phyloP scores from a whole-genome alignment of 2,329 filamentous ascomycete genomes.

The Myriosclerotinia curreyana region DNA sequence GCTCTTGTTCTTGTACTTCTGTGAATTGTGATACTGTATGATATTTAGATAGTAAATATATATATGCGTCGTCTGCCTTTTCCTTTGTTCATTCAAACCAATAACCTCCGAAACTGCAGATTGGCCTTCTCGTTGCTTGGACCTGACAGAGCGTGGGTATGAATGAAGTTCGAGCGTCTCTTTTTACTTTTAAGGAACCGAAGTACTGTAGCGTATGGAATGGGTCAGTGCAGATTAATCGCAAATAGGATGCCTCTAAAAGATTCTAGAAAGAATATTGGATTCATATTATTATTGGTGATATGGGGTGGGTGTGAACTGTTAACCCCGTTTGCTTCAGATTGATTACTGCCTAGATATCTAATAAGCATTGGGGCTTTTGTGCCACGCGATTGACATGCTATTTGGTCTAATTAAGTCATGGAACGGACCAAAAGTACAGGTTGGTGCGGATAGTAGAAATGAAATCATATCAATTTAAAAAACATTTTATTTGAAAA shows the following conservation, averaged over 20 bases:
- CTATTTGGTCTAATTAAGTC: background rate
- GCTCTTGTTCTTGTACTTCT: background rate
- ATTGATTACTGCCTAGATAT: slow-evolving; percentile 3
- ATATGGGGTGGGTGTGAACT: too few relatives aligned
- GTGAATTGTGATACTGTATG: background rate
- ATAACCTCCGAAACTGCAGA: background rate
- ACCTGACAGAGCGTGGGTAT: background rate
- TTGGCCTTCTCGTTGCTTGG: background rate
- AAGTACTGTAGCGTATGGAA: background rate
- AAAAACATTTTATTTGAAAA: background rate
- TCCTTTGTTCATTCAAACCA: background rate
- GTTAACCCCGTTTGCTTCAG: slow-evolving; percentile 2
- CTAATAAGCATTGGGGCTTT: background rate
- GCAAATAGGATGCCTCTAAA: background rate
- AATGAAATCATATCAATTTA: background rate
- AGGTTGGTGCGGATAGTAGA: too few relatives aligned
- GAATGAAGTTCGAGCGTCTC: too few relatives aligned
- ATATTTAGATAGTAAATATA: background rate
- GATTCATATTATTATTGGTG: too few relatives aligned
- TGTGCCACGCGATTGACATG: background rate
- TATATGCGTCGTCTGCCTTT: background rate
- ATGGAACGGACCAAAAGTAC: background rate
- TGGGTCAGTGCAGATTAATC: background rate
- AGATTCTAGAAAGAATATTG: background rate
- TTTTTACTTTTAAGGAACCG: too few relatives aligned